A percentile compares a stretch with the other conserved stretches of the same genome.
phyloP scores from a whole-genome alignment of 495 filamentous ascomycete genomes.

The Entonaema liquescens region DNA sequence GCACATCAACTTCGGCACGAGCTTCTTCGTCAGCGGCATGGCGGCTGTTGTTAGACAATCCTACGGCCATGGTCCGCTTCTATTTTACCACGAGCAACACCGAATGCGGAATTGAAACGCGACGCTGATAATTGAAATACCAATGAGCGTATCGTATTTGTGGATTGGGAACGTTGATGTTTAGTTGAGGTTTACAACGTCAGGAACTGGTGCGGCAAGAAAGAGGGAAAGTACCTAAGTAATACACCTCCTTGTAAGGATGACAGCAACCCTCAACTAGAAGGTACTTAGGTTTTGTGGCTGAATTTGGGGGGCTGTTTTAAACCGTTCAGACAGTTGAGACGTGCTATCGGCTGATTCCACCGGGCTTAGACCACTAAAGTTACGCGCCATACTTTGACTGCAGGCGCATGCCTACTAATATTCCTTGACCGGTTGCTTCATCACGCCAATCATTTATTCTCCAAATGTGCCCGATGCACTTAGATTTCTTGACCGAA shows the following conservation, averaged over 20 bases:
- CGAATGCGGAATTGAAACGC: neutral
- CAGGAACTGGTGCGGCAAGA: slow-evolving; percentile 16
- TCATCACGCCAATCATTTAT: slow-evolving; percentile 30
- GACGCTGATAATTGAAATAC: neutral
- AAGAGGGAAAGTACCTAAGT: slow-evolving; percentile 8
- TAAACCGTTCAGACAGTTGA: neutral
- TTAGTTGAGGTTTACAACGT: slow-evolving; percentile 28
- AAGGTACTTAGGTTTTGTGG: slow-evolving; percentile 74
- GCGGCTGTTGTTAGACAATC: slow-evolving; percentile 54
- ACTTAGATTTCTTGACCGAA: slow-evolving; percentile 5
- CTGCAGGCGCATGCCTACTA: slow-evolving; percentile 1
- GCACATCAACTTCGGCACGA: slow-evolving; percentile 71
- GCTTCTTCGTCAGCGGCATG: slow-evolving; percentile 68
- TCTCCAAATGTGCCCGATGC: neutral
- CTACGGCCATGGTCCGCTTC: slow-evolving; percentile 54
- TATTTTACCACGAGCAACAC: neutral
- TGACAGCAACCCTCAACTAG: slow-evolving; percentile 61
- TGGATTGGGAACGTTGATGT: slow-evolving; percentile 20
- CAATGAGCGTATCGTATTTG: slow-evolving; percentile 3
- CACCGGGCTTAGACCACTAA: slow-evolving; percentile 23
- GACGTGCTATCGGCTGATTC: slow-evolving; percentile 16
- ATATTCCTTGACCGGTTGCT: slow-evolving; percentile 21
- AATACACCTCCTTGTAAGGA: slow-evolving; percentile 10
- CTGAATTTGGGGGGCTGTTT: slow-evolving; percentile 57
- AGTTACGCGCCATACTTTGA: slow-evolving; percentile 12